phyloP scores from a whole-genome alignment of 2,329 filamentous ascomycete species.

The Teratosphaeria destructans region DNA sequence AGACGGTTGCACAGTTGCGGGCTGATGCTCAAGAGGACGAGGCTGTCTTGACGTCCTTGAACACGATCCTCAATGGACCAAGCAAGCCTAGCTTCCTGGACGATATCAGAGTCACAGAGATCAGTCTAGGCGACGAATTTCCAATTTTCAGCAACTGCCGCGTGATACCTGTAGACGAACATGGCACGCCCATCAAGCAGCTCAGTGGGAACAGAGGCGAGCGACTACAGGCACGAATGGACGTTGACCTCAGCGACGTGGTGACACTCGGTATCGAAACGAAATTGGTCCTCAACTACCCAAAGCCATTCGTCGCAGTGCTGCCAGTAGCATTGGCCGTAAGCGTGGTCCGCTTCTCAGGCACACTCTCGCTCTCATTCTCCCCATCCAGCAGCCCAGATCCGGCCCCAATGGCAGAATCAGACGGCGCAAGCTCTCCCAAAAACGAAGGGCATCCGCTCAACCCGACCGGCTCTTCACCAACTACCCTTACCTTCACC shows the following conservation, averaged over 20 bases:
- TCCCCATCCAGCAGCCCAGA: constrained; percentile 50
- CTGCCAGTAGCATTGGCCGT: constrained; percentile 86
- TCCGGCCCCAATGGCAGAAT: constrained; percentile 4
- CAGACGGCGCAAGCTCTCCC: constrained; percentile 6
- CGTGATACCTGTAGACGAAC: constrained; percentile 81
- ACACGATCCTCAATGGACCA: constrained; percentile 74
- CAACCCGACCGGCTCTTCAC: constrained; percentile 33
- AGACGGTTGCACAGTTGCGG: constrained; percentile 91
- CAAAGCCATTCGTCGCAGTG: constrained; percentile 77
- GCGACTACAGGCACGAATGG: constrained; percentile 85
- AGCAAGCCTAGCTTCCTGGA: constrained; percentile 82
- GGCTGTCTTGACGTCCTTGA: constrained; percentile 76
- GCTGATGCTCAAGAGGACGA: constrained; percentile 87
- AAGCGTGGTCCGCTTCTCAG: constrained; percentile 86
- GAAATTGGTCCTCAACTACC: constrained; percentile 87
- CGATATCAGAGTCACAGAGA: constrained; percentile 85
- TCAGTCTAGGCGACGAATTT: constrained; percentile 91
- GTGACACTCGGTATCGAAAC: constrained; percentile 93
- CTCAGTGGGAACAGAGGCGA: constrained; percentile 45
- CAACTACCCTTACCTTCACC: constrained; percentile 84
- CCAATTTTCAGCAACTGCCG: constrained; percentile 98
- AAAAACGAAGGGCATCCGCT: constrained; percentile 24
- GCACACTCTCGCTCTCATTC: constrained; percentile 86
- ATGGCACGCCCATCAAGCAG: constrained; percentile 47
- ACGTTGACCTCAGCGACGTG: constrained; percentile 92